These are phyloP conservation scores for Conticribra guillardii DNA, from an alignment of 108 stramenopile genomes.

Conservation along the genomic window DNA sequence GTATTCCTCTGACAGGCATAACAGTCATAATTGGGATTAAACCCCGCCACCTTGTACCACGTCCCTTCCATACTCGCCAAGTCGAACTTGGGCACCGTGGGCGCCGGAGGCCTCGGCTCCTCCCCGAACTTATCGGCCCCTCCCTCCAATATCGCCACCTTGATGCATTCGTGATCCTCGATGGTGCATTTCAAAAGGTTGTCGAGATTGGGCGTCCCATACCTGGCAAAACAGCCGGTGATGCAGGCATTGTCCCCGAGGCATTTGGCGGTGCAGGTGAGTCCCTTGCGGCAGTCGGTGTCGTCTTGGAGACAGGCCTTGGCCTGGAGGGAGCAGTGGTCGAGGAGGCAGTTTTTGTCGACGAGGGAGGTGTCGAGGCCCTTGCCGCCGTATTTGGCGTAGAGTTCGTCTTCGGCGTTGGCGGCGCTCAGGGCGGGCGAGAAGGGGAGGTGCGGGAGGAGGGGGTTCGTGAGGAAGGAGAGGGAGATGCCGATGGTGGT, in stretches of 20 bases:
- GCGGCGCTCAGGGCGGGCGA: slow-evolving; percentile 41
- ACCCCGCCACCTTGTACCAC: slow-evolving; percentile 98
- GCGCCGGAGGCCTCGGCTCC: slow-evolving; percentile 81
- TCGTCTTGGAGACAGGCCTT: slow-evolving; percentile 88
- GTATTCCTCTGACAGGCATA: slow-evolving; percentile 97
- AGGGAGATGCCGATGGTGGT: slow-evolving; percentile 50
- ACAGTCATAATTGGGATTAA: slow-evolving; percentile 97
- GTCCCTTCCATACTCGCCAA: slow-evolving; percentile 81
- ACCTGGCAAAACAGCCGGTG: slow-evolving; percentile 96
- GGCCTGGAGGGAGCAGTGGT: slow-evolving; percentile 82
- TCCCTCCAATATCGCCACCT: slow-evolving; percentile 92
- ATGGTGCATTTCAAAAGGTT: slow-evolving; percentile 95
- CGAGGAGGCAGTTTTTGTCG: slow-evolving; percentile 86
- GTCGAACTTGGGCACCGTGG: slow-evolving; percentile 85
- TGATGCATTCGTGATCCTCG: slow-evolving; percentile 96
- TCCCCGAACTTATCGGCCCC: slow-evolving; percentile 80
- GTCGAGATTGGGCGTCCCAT: slow-evolving; percentile 91
- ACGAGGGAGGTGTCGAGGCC: slow-evolving; percentile 86
- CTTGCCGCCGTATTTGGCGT: slow-evolving; percentile 85
- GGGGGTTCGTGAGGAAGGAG: slow-evolving; percentile 47
- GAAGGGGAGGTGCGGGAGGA: slow-evolving; percentile 46
- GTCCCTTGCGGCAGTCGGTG: slow-evolving; percentile 88
- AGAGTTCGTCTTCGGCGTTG: slow-evolving; percentile 86
- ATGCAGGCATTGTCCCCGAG: slow-evolving; percentile 92
- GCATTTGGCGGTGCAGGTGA: slow-evolving; percentile 94